Evolutionary conservation across 2,329 filamentous ascomycete species (phyloP).

Genomic region (Sporothrix globosa): DNA sequence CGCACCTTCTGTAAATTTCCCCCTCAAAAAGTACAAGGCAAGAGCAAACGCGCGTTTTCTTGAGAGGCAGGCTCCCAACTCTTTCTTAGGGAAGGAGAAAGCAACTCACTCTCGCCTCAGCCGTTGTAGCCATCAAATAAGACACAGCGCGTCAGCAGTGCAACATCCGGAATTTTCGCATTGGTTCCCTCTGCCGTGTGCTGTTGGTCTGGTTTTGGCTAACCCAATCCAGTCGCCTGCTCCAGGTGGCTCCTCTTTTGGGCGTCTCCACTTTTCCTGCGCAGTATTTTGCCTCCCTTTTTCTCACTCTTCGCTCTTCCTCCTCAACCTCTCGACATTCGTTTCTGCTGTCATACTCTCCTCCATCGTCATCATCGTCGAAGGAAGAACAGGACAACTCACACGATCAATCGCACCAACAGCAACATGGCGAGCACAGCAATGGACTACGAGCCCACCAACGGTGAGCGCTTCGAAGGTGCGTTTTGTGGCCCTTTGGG

Average conservation of each 20-base stretch:
- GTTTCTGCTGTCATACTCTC: conserved; percentile 11
- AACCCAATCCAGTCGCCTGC: conserved; percentile 23
- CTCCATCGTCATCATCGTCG: conserved; percentile 29
- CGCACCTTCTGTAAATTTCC: background rate
- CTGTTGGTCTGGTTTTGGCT: conserved; percentile 23
- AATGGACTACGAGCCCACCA: conserved; percentile 72
- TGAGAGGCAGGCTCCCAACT: background rate
- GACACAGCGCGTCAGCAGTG: conserved; percentile 7
- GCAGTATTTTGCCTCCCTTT: conserved; percentile 30
- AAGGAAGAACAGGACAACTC: conserved; percentile 11
- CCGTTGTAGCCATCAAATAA: background rate
- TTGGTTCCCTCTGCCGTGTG: conserved; percentile 14
- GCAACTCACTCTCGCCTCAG: background rate
- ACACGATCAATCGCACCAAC: conserved; percentile 4
- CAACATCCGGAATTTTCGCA: background rate
- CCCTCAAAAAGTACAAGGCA: background rate
- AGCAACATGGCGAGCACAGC: conserved; percentile 63
- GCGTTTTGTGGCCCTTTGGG: conserved; percentile 39
- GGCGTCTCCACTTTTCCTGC: conserved; percentile 25
- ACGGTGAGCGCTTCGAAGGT: conserved; percentile 70
- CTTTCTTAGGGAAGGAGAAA: background rate
- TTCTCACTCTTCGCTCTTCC: conserved; percentile 28
- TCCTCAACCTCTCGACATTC: background rate
- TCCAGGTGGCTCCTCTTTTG: conserved; percentile 29
- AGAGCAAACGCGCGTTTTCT: background rate